Conservation (phyloP, 345 rosid genomes). For the Brassica carinata region DNA sequence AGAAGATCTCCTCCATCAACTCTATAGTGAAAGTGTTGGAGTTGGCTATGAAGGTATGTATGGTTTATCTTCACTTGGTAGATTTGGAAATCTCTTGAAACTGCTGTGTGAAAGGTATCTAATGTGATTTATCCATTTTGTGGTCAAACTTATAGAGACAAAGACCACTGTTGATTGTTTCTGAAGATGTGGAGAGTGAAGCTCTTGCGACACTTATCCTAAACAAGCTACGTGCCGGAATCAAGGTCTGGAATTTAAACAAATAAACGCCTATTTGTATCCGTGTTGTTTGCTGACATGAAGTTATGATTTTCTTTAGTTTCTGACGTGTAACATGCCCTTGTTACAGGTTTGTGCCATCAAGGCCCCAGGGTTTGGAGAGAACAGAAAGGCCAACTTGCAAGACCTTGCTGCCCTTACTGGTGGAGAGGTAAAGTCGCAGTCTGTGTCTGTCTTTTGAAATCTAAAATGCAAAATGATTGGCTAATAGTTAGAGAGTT, state of each 20-base stretch:
- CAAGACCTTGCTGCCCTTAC: conserved; percentile 92
- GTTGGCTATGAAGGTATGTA: conserved; percentile 83
- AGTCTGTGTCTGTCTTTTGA: background rate
- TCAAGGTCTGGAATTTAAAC: conserved; percentile 56
- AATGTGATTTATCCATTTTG: background rate
- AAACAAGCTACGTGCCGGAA: conserved; percentile 98
- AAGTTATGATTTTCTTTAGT: background rate
- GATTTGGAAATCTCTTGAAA: background rate
- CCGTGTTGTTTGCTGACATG: too few relatives aligned
- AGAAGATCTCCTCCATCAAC: conserved; percentile 79
- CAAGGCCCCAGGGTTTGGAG: conserved; percentile 99
- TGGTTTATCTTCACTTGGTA: background rate
- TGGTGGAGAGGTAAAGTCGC: conserved; percentile 62
- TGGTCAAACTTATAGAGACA: conserved; percentile 53
- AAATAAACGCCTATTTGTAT: background rate
- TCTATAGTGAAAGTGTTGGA: conserved; percentile 91
- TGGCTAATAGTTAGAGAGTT: background rate
- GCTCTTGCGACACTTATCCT: conserved; percentile 87
- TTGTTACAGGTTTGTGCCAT: conserved; percentile 77
- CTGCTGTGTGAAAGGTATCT: background rate
- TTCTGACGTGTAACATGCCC: background rate
- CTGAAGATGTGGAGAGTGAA: conserved; percentile 97
- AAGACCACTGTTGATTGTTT: conserved; percentile 80
- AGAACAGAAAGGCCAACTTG: conserved; percentile 80
- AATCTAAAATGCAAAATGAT: background rate